phyloP scores from a whole-genome alignment of 2,329 filamentous ascomycete species.

The Huntiella moniliformis region DNA sequence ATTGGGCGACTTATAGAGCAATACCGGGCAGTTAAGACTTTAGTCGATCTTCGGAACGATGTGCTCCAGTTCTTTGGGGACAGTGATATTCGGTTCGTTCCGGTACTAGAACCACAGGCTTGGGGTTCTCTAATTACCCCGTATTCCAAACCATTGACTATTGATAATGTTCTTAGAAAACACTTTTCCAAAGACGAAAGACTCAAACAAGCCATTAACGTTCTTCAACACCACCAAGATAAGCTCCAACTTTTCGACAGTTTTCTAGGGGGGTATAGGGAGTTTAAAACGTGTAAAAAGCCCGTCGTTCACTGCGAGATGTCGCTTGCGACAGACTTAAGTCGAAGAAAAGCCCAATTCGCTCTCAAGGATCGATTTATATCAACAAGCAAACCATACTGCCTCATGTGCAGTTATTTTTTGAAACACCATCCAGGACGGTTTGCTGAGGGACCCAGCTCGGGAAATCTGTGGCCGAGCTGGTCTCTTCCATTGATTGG shows the following conservation, averaged over 20 bases:
- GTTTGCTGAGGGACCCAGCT: background rate
- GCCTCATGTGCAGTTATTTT: conserved; percentile 5
- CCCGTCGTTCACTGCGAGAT: conserved; percentile 5
- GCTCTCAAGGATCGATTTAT: background rate
- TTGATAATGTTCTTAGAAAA: conserved; percentile 1
- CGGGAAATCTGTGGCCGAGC: conserved; percentile 3
- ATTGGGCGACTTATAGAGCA: conserved; percentile 2
- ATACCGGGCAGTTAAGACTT: background rate
- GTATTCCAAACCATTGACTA: background rate
- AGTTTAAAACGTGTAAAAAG: background rate
- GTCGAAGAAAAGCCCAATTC: background rate
- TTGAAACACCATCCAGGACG: conserved; percentile 1
- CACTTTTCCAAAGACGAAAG: background rate
- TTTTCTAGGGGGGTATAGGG: background rate
- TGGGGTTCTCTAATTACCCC: background rate
- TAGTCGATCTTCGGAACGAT: conserved; percentile 1
- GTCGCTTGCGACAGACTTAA: conserved; percentile 1
- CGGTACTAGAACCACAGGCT: background rate
- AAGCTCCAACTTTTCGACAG: background rate
- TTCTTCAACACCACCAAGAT: background rate
- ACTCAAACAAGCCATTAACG: background rate
- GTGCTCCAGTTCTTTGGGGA: background rate
- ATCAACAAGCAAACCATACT: background rate
- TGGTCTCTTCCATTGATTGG: conserved; percentile 2
- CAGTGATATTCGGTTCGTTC: background rate